Percentiles rank a stretch among this genome's conserved stretches.
Evolutionary conservation across 208 protist genomes (phyloP).

Genomic region (Phytomonas serpens): DNA sequence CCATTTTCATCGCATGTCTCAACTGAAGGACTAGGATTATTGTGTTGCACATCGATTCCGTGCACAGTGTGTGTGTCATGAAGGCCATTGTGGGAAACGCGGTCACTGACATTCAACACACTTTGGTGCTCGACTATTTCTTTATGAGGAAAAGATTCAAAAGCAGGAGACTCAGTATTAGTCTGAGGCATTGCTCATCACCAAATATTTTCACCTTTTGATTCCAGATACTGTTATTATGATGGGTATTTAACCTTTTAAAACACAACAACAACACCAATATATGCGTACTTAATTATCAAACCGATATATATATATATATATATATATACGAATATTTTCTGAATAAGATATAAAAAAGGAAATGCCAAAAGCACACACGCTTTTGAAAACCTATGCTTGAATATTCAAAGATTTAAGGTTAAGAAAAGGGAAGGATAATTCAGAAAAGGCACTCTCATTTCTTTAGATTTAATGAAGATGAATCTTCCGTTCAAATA

Average conservation of each 20-base stretch:
- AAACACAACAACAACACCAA: neutral
- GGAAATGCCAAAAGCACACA: neutral
- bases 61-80: no score
- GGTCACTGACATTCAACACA: neutral
- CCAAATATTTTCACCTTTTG: neutral
- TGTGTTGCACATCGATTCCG: neutral
- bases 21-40: neutral
- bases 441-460: neutral
- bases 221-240: neutral
- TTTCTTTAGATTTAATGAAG: neutral
- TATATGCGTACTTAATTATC: neutral
- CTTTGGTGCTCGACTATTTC: neutral
- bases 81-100: neutral
- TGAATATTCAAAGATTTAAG: neutral
- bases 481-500: neutral
- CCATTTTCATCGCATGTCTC: neutral
- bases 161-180: neutral
- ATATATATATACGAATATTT: neutral
- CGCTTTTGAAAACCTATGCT: neutral
- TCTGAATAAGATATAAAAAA: neutral
- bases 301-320: neutral
- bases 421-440: neutral
- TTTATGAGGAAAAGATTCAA: neutral
- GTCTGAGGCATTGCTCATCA: neutral
- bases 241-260: neutral